Evolutionary conservation across 169 alveolate species (phyloP).

Genomic region (Eimeria maxima): DNA sequence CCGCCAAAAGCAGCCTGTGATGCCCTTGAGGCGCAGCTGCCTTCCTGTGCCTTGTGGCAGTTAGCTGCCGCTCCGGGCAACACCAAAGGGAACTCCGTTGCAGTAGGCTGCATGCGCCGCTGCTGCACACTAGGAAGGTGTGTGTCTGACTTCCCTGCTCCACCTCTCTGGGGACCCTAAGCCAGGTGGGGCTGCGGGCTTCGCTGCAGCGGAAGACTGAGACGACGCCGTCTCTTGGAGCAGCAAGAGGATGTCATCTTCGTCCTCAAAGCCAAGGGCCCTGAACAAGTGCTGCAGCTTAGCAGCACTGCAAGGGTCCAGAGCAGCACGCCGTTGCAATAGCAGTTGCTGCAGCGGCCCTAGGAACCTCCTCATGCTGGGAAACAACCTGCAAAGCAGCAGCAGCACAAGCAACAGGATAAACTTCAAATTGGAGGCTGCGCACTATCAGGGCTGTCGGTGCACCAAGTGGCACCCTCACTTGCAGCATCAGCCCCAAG

Average conservation of each 20-base stretch:
- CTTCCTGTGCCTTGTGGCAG: too few species aligned
- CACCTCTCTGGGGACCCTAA: too few species aligned
- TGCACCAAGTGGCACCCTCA: neutral
- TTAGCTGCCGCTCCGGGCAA: too few species aligned
- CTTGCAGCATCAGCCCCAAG: slow-evolving; percentile 10
- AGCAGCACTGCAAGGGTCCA: slow-evolving; percentile 25
- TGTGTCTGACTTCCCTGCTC: too few species aligned
- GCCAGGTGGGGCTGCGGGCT: too few species aligned
- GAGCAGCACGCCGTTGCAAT: slow-evolving; percentile 25
- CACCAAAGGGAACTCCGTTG: neutral
- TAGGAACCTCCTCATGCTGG: slow-evolving; percentile 12
- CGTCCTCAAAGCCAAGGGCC: slow-evolving; percentile 43
- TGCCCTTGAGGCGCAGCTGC: too few species aligned
- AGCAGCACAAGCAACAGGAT: slow-evolving; percentile 8
- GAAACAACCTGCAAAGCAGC: slow-evolving; percentile 59
- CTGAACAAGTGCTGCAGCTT: slow-evolving; percentile 47
- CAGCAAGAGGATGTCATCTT: slow-evolving; percentile 26
- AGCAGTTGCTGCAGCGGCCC: slow-evolving; percentile 65
- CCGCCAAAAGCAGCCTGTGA: neutral
- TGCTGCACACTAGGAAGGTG: neutral
- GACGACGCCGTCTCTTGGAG: slow-evolving; percentile 1
- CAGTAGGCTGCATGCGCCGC: neutral
- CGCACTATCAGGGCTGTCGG: neutral
- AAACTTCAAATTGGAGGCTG: neutral
- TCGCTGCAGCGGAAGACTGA: neutral